Evolutionary conservation across 1,284 basidiomycete species (phyloP), one percentile per base, ranked within the genome.

Genomic region (Malassezia equina): DNA sequence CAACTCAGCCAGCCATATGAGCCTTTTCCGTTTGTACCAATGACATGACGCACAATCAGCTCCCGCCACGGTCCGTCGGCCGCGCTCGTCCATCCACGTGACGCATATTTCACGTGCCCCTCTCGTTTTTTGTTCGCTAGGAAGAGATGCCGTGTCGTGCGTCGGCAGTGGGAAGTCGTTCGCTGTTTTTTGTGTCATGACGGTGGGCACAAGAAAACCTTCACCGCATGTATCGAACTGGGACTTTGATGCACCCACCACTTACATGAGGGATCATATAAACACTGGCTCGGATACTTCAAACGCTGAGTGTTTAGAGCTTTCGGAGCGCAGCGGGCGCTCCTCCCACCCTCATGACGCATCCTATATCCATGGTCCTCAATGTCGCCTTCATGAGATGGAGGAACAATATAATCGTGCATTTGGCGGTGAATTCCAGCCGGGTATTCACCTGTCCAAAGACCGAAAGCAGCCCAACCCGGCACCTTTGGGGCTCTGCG

Each of bases 401-500:
- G 17, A 21, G n/a, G 36, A 39, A 4, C 36, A 39, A 15, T 21
- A 19, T 19, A 39, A 48, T n/a, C 33, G 29, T 25, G 13, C 54
- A 19, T 56, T 56, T 21, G 54, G 54, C 13, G 48, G 54, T 47
- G 54, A 56, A 23, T 47, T 56, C 33, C 54, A 56, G 27, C 54
- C 49, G 5, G 54, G 54, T 33, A 28, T 56, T 25, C 51, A 44
- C 39, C 36, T 28, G 9, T 9, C 41, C 0, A 27, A 51, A 19
- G 29, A 61, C 31, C 63, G 78, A 45, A 76, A 75, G 45, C 75
- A 80, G 52, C 79, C 75, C 57, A 81, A 81, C 73, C 80, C 80
- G 0, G 78, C 79, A 0, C 80, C 80, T 31, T 73, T 81, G 9
- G 80, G 80, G 8, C 66, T 73, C 7, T 63, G 69, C 27, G 65